phyloP scores from a whole-genome alignment of 2,329 filamentous ascomycete genomes.

The Pseudocercospora macadamiae region DNA sequence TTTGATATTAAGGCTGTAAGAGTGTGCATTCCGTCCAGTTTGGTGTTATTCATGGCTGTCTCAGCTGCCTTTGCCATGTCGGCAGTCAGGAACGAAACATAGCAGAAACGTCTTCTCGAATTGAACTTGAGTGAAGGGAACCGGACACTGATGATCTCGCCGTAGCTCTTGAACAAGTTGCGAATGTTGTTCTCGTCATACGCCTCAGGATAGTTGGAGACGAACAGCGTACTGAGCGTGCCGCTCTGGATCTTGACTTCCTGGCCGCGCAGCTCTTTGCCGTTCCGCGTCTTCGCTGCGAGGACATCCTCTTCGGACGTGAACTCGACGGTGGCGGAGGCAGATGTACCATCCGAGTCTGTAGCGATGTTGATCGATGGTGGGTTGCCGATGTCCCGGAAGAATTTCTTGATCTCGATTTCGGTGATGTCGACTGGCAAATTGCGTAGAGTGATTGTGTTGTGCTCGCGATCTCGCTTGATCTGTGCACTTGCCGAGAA shows the following conservation, averaged over 20 bases:
- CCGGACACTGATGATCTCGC: conserved; percentile 80
- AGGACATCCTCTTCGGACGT: conserved; percentile 76
- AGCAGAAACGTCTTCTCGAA: conserved; percentile 88
- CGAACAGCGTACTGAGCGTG: conserved; percentile 78
- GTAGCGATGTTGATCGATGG: conserved; percentile 72
- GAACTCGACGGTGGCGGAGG: conserved; percentile 83
- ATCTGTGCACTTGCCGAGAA: conserved; percentile 42
- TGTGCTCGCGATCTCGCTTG: conserved; percentile 88
- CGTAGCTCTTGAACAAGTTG: conserved; percentile 70
- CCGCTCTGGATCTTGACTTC: conserved; percentile 75
- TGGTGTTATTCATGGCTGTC: conserved; percentile 70
- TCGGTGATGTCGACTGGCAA: conserved; percentile 71
- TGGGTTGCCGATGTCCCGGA: conserved; percentile 85
- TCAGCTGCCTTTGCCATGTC: conserved; percentile 69
- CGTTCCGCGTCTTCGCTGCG: conserved; percentile 78
- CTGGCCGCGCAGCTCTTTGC: conserved; percentile 74
- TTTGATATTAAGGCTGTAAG: conserved; percentile 83
- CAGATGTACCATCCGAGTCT: conserved; percentile 63
- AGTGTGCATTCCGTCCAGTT: conserved; percentile 68
- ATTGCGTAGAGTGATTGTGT: conserved; percentile 78
- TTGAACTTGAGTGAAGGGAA: conserved; percentile 92
- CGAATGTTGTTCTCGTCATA: conserved; percentile 73
- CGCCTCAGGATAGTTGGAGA: conserved; percentile 84
- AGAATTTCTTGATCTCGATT: conserved; percentile 81
- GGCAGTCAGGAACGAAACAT: conserved; percentile 79